phyloP scores from a whole-genome alignment of 179 eudicot genomes.

The Beta lomatogona region DNA sequence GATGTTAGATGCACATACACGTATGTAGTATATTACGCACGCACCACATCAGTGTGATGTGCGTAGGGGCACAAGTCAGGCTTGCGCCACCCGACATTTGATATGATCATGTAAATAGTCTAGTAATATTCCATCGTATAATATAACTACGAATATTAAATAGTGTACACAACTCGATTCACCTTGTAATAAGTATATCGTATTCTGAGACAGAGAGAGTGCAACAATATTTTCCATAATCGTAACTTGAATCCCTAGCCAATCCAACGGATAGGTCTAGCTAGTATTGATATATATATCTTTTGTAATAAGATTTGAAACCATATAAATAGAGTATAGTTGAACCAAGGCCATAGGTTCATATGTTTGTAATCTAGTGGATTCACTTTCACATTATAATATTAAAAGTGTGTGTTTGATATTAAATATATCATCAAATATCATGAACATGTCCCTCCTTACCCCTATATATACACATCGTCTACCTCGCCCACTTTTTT shows the following conservation, averaged over 20 bases:
- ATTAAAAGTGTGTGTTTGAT: background rate
- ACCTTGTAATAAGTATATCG: too few relatives aligned
- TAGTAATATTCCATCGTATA: too few relatives aligned
- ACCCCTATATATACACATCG: constrained; percentile 27
- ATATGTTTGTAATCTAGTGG: constrained; percentile 6
- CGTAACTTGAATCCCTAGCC: background rate
- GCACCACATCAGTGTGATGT: too few relatives aligned
- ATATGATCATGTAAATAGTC: too few relatives aligned
- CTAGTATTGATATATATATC: background rate
- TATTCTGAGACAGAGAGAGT: too few relatives aligned
- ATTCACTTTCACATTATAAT: background rate
- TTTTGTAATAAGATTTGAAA: background rate
- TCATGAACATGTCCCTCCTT: background rate
- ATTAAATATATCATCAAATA: background rate
- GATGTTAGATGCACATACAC: too few relatives aligned
- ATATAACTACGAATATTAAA: too few relatives aligned
- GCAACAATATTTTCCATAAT: background rate
- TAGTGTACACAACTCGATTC: too few relatives aligned
- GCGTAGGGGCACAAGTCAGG: too few relatives aligned
- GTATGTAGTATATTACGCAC: too few relatives aligned
- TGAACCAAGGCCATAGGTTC: background rate
- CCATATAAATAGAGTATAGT: background rate
- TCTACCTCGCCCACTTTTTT: constrained; percentile 10
- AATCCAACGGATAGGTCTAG: background rate
- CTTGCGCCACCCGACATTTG: too few relatives aligned